Evolutionary conservation across 2,329 filamentous ascomycete species (phyloP).

Genomic region (Fusarium graminum): DNA sequence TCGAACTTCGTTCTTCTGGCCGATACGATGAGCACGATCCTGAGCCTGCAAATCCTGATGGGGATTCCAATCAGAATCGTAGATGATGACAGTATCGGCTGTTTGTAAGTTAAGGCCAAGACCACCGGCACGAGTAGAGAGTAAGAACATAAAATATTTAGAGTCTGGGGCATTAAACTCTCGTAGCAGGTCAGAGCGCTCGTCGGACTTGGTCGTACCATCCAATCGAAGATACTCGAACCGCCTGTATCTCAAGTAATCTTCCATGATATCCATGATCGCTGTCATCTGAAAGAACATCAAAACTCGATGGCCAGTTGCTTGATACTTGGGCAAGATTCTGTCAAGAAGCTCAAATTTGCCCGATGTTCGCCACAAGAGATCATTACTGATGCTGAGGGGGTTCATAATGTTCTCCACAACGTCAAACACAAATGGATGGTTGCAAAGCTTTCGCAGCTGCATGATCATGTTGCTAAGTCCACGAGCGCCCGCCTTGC

Average conservation of each 20-base stretch:
- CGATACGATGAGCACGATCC: slow-evolving; percentile 99
- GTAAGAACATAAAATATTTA: slow-evolving; percentile 95
- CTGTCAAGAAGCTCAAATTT: slow-evolving; percentile 97
- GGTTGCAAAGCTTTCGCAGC: slow-evolving; percentile 97
- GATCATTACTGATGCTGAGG: slow-evolving; percentile 85
- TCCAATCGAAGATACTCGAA: slow-evolving; percentile 92
- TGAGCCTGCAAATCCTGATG: slow-evolving; percentile 99
- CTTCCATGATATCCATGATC: slow-evolving; percentile 99
- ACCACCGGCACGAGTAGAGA: slow-evolving; percentile 99
- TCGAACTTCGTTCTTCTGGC: slow-evolving; percentile 98
- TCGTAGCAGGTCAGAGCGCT: slow-evolving; percentile 89
- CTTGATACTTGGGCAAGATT: slow-evolving; percentile 91
- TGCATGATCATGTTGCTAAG: slow-evolving; percentile 99
- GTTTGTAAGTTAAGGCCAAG: slow-evolving; percentile 97
- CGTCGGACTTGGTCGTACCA: slow-evolving; percentile 96
- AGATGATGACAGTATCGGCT: slow-evolving; percentile 98
- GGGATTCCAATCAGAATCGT: slow-evolving; percentile 99
- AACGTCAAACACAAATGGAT: slow-evolving; percentile 98
- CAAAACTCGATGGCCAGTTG: slow-evolving; percentile 91
- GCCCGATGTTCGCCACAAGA: slow-evolving; percentile 93
- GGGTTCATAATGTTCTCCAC: slow-evolving; percentile 99
- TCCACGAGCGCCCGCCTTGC: slow-evolving; percentile 92
- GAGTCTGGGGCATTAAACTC: slow-evolving; percentile 92
- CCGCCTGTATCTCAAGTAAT: slow-evolving; percentile 87
- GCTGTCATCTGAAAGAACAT: slow-evolving; percentile 99